Conservation (phyloP, 2,329 filamentous ascomycete species). For the Paraconiothyrium sp. region DNA sequence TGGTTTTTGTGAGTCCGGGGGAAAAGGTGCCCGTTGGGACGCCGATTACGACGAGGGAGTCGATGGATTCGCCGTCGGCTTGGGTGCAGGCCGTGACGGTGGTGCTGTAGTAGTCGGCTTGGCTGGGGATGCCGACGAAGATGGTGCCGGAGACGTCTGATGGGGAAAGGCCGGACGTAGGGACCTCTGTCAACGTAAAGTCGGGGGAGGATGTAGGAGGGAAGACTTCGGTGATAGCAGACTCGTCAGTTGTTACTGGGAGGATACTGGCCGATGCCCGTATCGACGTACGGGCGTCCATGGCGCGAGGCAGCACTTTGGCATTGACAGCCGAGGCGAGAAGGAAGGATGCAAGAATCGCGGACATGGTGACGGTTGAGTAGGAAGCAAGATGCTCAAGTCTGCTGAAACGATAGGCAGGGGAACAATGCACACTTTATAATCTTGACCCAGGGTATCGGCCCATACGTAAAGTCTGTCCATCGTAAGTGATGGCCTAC, state of each 20-base stretch:
- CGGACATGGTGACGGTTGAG: not conserved
- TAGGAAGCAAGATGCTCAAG: not conserved
- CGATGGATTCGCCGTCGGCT: slow-evolving; percentile 10
- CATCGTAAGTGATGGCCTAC: not conserved
- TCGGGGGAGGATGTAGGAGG: not conserved
- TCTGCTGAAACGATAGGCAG: not conserved
- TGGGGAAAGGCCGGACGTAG: not conserved
- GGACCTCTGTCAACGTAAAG: not conserved
- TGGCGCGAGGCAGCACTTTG: slow-evolving; percentile 12
- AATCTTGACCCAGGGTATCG: not conserved
- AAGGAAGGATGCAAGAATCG: slow-evolving; percentile 4
- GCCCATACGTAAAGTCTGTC: not conserved
- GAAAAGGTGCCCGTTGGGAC: slow-evolving; percentile 16
- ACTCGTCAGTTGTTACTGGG: not conserved
- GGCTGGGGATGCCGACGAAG: slow-evolving; percentile 14
- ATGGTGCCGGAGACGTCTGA: slow-evolving; percentile 8
- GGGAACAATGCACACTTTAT: not conserved
- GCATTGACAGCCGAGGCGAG: slow-evolving; percentile 12
- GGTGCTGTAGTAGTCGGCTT: slow-evolving; percentile 9
- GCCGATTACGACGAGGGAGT: slow-evolving; percentile 17
- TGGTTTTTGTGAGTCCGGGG: slow-evolving; percentile 16
- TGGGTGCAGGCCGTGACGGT: slow-evolving; percentile 18
- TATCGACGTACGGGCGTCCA: not conserved
- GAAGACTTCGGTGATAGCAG: not conserved
- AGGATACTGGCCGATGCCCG: not conserved